phyloP scores from a whole-genome alignment of 1,284 basidiomycete species.

The Mrakiaceae sp. region DNA sequence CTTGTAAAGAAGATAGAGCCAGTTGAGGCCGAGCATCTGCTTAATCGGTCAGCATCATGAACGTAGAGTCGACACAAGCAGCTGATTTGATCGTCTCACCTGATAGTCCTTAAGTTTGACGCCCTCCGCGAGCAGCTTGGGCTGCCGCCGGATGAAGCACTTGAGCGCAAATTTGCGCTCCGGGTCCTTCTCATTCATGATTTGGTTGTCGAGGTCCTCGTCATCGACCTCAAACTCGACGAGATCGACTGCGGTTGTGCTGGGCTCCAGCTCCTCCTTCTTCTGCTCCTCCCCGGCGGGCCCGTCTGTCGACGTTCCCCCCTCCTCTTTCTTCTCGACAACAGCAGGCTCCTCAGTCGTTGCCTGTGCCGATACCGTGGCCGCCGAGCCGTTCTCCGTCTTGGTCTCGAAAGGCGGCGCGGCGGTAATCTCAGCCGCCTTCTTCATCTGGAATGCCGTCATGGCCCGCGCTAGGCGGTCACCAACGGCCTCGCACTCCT shows the following conservation, averaged over 20 bases:
- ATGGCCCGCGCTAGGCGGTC: slow-evolving; percentile 31
- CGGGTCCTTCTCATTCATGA: slow-evolving; percentile 23
- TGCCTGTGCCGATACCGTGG: neutral
- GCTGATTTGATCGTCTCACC: neutral
- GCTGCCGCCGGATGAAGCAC: slow-evolving; percentile 57
- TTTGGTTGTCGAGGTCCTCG: slow-evolving; percentile 24
- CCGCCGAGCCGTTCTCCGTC: neutral
- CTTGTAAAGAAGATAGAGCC: slow-evolving; percentile 80
- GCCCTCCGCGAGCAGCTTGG: slow-evolving; percentile 52
- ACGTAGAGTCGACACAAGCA: neutral
- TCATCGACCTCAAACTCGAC: slow-evolving; percentile 37
- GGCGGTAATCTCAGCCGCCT: neutral
- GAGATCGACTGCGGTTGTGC: slow-evolving; percentile 28
- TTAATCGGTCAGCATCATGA: neutral
- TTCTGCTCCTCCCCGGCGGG: slow-evolving; percentile 21
- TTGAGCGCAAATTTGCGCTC: slow-evolving; percentile 32
- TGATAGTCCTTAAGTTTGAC: slow-evolving; percentile 82
- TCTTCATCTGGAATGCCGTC: slow-evolving; percentile 9
- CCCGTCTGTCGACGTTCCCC: too few species aligned
- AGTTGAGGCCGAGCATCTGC: slow-evolving; percentile 92
- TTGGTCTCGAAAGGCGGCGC: too few species aligned
- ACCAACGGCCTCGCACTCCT: slow-evolving; percentile 79
- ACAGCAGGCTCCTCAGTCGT: neutral
- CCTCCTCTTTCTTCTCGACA: slow-evolving; percentile 18
- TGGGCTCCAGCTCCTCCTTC: slow-evolving; percentile 25